phyloP scores from a whole-genome alignment of 2,329 filamentous ascomycete species.

The Trichoderma breve region DNA sequence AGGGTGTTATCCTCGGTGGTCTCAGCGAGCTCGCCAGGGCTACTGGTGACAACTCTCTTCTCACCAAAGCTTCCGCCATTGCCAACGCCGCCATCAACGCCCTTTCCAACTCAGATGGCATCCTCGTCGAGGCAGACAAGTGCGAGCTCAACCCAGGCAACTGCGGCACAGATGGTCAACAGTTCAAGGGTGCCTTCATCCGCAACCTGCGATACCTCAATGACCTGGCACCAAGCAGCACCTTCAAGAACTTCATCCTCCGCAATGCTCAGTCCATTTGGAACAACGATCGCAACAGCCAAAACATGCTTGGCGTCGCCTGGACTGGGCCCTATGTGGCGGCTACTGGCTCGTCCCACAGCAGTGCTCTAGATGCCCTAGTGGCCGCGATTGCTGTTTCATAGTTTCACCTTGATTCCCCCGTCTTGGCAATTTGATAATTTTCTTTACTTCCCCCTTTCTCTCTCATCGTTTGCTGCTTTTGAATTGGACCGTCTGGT shows the following conservation, averaged over 20 bases:
- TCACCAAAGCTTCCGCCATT: constrained; percentile 45
- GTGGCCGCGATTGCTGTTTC: constrained; percentile 56
- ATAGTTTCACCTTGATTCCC: constrained; percentile 21
- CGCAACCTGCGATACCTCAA: constrained; percentile 62
- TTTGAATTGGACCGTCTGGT: constrained; percentile 15
- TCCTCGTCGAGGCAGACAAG: constrained; percentile 43
- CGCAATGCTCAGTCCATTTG: constrained; percentile 66
- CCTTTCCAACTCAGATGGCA: constrained; percentile 44
- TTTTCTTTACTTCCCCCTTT: neutral
- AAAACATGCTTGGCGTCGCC: constrained; percentile 56
- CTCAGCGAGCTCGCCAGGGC: constrained; percentile 51
- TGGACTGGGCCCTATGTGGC: constrained; percentile 61
- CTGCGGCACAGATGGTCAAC: constrained; percentile 51
- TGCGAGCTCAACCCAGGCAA: constrained; percentile 35
- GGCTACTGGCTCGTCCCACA: constrained; percentile 59
- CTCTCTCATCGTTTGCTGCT: neutral
- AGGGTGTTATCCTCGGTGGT: constrained; percentile 56
- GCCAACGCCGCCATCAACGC: constrained; percentile 51
- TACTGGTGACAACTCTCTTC: constrained; percentile 41
- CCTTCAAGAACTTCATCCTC: constrained; percentile 54
- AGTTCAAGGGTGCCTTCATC: constrained; percentile 72
- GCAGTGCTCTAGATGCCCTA: constrained; percentile 63
- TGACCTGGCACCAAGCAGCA: constrained; percentile 45
- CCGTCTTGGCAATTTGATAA: neutral
- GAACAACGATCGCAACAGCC: constrained; percentile 52